phyloP scores from a whole-genome alignment of 176 grass and related monocot species.

The Thalia dealbata region DNA sequence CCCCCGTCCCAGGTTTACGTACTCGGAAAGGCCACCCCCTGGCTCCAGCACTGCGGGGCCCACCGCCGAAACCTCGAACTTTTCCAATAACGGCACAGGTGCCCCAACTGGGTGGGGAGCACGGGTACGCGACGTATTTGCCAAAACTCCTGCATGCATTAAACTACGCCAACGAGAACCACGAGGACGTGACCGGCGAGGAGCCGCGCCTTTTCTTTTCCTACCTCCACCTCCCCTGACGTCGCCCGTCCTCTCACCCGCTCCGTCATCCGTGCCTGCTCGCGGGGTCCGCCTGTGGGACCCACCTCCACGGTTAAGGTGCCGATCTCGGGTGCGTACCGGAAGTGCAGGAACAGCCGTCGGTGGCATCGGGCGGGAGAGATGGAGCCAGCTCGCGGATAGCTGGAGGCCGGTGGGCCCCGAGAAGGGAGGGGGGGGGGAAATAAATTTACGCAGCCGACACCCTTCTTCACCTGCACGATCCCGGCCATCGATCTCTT shows the following conservation, averaged over 20 bases:
- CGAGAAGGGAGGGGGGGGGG: not conserved
- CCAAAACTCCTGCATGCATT: not conserved
- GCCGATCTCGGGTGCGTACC: not conserved
- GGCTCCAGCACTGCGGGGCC: not conserved
- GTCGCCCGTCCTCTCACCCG: no score
- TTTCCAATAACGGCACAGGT: not conserved
- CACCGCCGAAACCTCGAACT: not conserved
- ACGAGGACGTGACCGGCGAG: not conserved
- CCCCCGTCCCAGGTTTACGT: not conserved
- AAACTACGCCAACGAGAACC: not conserved
- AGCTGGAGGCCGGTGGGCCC: not conserved
- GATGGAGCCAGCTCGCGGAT: not conserved
- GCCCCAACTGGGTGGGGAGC: rapidly evolving
- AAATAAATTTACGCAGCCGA: not conserved
- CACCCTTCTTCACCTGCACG: not conserved
- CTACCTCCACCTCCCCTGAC: no score
- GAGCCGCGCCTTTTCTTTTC: not conserved
- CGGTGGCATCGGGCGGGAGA: not conserved
- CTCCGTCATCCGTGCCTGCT: no score
- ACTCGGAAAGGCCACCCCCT: not conserved
- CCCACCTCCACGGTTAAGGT: not conserved
- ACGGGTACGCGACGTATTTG: not conserved
- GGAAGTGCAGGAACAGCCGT: not conserved
- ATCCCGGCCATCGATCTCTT: not conserved
- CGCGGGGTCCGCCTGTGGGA: no score